Evolutionary conservation across 768 basidiomycete genomes (phyloP).

Genomic region (Hypholoma fasciculare): DNA sequence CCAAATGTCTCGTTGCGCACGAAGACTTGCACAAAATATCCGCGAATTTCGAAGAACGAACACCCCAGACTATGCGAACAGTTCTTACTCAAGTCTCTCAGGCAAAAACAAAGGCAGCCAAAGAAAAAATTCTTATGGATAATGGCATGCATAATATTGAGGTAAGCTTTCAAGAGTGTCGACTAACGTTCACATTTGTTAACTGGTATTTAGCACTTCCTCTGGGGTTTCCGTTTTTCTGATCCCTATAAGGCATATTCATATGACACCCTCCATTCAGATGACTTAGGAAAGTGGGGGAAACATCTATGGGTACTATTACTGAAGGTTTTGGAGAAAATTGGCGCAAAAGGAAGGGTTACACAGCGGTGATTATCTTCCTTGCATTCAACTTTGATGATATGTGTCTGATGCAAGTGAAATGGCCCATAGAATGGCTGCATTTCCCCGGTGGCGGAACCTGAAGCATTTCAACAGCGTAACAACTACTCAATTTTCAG

Average conservation of each 20-base stretch:
- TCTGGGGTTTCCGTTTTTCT: constrained; percentile 22
- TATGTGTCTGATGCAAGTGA: background rate
- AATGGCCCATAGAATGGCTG: background rate
- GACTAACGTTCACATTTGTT: background rate
- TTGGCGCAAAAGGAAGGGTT: constrained; percentile 18
- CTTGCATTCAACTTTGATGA: background rate
- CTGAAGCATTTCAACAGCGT: constrained; percentile 30
- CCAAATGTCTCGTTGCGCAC: constrained; percentile 26
- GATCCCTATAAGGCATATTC: constrained; percentile 17
- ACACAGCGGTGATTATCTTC: constrained; percentile 16
- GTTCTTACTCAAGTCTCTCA: constrained; percentile 12
- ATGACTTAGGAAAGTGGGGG: constrained; percentile 1
- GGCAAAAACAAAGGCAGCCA: constrained; percentile 7
- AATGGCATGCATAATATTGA: constrained; percentile 21
- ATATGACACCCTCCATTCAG: constrained; percentile 29
- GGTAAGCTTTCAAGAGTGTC: constrained; percentile 7
- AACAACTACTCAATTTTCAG: constrained; percentile 25
- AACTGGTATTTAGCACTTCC: constrained; percentile 19
- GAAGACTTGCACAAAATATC: constrained; percentile 18
- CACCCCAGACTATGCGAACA: constrained; percentile 17
- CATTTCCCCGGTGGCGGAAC: constrained; percentile 24
- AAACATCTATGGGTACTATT: background rate
- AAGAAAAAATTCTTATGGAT: constrained; percentile 19
- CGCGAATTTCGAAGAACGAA: constrained; percentile 12
- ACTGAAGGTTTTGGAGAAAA: constrained; percentile 18